Evolutionary conservation across 23 red algal species (phyloP), one percentile per base, ranked within the genome.

Genomic region (Gracilaria vermiculophylla): DNA sequence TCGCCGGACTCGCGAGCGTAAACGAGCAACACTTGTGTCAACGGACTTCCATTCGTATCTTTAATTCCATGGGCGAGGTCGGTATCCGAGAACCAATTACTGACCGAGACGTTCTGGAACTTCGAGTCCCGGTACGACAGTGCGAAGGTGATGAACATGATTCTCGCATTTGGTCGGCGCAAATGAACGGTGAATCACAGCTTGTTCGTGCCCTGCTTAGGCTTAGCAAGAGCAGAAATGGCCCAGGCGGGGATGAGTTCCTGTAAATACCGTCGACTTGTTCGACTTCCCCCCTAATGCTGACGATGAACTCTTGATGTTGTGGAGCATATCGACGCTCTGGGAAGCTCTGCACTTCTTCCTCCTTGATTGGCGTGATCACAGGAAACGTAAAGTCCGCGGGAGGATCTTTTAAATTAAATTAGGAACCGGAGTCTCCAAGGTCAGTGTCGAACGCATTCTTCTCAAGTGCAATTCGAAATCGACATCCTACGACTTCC

Each of bases 221-320:
- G 27, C 34, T 56, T 48, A 10, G 36, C 34, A 3, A 80, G 28
- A 32, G 45, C 41, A 1, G 76, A 7, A 4, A 7, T 27, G 14
- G 76, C 76, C 45, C 76, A 80, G 16, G 44, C 5, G 44, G 17
- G 5, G 76, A 50, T 7, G 76, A 21, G 10, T 80, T 80, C 52
- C 28, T 52, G n/a, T 56, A 80, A 9, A 80, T 31, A 2, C 24
- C 49, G 17, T 20, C 52, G 12, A 51, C 50, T 3, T 52, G 4
- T 25, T 33, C 40, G 1, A 35, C 2, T 27, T 50, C 27, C 57
- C 36, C 20, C 1, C 31, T 36, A 4, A 37, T 40, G 15, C 34
- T 25, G 12, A 41, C 16, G 12, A 61, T 33, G 24, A 82, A 42
- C 16, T 82, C 78, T 0, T 14, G 29, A 33, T 82, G 53, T 39